Percentiles rank a stretch among this genome's conserved stretches.
Evolutionary conservation across 257 asterid species (phyloP).

Genomic region (Verbascum thapsus): DNA sequence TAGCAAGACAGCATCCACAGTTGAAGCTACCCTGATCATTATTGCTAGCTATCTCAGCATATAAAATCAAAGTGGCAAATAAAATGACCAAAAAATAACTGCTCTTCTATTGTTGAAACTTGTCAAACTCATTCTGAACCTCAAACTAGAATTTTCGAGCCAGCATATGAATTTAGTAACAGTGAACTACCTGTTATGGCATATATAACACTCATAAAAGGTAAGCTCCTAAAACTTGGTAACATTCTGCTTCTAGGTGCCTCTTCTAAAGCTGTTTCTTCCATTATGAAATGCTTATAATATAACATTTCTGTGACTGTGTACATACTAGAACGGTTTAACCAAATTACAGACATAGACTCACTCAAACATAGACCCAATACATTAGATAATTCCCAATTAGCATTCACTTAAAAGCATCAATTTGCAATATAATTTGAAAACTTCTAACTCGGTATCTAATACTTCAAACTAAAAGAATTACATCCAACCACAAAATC

Average conservation of each 20-base stretch:
- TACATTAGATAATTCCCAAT: not conserved
- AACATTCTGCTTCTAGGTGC: not conserved
- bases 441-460: not conserved
- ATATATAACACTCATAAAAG: not conserved
- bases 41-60: constrained; percentile 33
- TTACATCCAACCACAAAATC: not conserved
- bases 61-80: constrained; percentile 12
- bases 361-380: not conserved
- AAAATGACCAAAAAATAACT: constrained; percentile 5
- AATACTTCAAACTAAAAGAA: not conserved
- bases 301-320: not conserved
- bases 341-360: not conserved
- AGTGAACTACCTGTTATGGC: not conserved
- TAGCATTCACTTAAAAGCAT: not conserved
- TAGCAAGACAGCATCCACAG: constrained; percentile 91
- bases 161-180: constrained; percentile 10
- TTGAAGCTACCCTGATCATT: constrained; percentile 81
- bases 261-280: not conserved
- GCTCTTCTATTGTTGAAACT: constrained; percentile 14
- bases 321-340: not conserved
- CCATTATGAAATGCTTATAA: not conserved
- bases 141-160: not conserved
- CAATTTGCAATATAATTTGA: not conserved
- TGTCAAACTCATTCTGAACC: not conserved
- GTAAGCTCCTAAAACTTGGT: not conserved